These are phyloP conservation scores for Hapsidospora chrysogenum DNA, from an alignment of 495 filamentous ascomycete genomes.

Conservation along the genomic window DNA sequence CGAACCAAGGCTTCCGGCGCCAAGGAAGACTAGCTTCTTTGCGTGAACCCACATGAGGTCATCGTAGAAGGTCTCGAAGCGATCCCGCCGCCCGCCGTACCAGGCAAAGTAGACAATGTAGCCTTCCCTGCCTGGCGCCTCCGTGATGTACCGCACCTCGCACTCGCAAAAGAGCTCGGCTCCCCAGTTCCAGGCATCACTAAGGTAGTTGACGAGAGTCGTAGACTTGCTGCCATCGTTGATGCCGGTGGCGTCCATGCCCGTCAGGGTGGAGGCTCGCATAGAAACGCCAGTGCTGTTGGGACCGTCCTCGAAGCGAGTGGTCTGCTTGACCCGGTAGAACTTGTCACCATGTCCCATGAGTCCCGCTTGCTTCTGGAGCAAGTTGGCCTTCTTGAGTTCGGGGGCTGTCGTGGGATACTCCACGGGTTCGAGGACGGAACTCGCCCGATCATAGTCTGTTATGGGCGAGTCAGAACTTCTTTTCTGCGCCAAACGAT, in stretches of 20 bases:
- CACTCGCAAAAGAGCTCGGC: constrained; percentile 60
- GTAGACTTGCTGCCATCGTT: constrained; percentile 55
- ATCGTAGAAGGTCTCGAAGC: constrained; percentile 39
- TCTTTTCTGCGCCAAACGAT: neutral
- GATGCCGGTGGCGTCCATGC: constrained; percentile 44
- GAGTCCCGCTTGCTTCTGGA: constrained; percentile 34
- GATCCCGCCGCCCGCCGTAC: constrained; percentile 40
- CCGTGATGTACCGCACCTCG: constrained; percentile 48
- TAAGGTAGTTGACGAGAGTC: constrained; percentile 46
- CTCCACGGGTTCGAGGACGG: constrained; percentile 39
- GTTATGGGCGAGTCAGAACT: constrained; percentile 1
- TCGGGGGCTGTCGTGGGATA: constrained; percentile 41
- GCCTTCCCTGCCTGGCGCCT: constrained; percentile 28
- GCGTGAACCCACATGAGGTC: constrained; percentile 57
- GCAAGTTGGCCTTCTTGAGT: constrained; percentile 37
- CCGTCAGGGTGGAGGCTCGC: constrained; percentile 38
- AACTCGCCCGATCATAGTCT: constrained; percentile 39
- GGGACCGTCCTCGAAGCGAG: constrained; percentile 38
- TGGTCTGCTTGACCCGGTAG: constrained; percentile 40
- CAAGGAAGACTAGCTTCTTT: constrained; percentile 40
- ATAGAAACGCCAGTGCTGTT: constrained; percentile 48
- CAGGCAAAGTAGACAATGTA: constrained; percentile 51
- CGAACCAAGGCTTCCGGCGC: constrained; percentile 42
- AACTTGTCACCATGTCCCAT: constrained; percentile 36
- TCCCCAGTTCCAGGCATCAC: constrained; percentile 63